A percentile compares a stretch with the other conserved stretches of the same genome.
These are phyloP conservation scores for Eucalyptus microcorys DNA, from an alignment of 345 rosid species.

Conservation along the genomic window DNA sequence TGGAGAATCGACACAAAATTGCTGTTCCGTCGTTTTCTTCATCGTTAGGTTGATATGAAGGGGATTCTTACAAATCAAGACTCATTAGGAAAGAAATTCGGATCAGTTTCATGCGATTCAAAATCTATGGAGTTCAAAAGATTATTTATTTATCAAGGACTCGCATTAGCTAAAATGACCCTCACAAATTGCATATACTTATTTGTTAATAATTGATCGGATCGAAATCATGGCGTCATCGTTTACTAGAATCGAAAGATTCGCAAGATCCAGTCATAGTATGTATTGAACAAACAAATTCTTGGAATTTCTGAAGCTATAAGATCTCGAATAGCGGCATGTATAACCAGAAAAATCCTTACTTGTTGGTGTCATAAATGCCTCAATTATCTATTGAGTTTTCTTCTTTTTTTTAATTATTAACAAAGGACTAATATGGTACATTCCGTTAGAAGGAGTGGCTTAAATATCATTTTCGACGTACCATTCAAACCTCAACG, in stretches of 20 bases:
- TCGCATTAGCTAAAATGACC: not conserved
- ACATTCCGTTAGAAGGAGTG: not conserved
- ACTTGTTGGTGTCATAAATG: no score
- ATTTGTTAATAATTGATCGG: not conserved
- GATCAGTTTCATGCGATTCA: not conserved
- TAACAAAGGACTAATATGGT: not conserved
- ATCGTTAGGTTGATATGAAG: constrained; percentile 33
- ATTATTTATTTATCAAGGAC: not conserved
- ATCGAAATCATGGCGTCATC: not conserved
- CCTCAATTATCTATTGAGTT: not conserved
- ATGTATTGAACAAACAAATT: not conserved
- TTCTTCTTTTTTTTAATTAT: no score
- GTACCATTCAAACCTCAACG: not conserved
- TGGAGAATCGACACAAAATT: not conserved
- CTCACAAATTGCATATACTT: not conserved
- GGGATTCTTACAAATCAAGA: constrained; percentile 37
- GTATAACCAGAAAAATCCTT: not conserved
- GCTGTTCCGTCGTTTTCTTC: constrained; percentile 50
- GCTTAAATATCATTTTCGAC: not conserved
- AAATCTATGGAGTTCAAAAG: not conserved
- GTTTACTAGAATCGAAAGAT: not conserved
- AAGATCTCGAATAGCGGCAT: not conserved
- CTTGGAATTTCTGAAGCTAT: not conserved
- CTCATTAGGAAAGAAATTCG: not conserved
- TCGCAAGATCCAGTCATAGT: not conserved